Evolutionary conservation across 2,329 filamentous ascomycete genomes (phyloP).

Genomic region (Fusarium pilosicola): DNA sequence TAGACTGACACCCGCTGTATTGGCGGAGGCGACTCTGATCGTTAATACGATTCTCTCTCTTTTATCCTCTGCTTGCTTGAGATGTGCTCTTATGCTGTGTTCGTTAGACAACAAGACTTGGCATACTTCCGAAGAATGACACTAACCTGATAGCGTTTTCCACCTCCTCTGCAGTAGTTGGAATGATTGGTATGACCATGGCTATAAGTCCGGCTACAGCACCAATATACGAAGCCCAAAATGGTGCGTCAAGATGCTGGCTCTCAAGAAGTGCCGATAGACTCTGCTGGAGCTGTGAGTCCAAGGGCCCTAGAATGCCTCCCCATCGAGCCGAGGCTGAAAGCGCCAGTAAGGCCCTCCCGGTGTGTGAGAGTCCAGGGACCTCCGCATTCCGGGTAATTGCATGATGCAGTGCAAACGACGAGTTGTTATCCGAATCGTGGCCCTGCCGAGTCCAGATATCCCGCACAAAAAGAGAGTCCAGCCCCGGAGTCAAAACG

Average conservation of each 20-base stretch:
- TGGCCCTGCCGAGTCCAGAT: constrained; percentile 64
- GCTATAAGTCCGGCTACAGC: constrained; percentile 57
- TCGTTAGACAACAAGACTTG: constrained; percentile 20
- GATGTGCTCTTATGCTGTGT: constrained; percentile 47
- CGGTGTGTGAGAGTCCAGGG: constrained; percentile 79
- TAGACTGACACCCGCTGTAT: constrained; percentile 46
- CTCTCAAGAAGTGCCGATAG: constrained; percentile 55
- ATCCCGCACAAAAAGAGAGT: constrained; percentile 57
- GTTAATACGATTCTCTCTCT: constrained; percentile 51
- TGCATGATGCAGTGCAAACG: constrained; percentile 77
- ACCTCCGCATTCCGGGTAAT: constrained; percentile 73
- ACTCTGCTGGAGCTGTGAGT: constrained; percentile 55
- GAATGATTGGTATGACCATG: constrained; percentile 54
- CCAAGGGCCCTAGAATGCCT: constrained; percentile 63
- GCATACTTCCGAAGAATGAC: neutral
- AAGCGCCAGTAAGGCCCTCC: constrained; percentile 76
- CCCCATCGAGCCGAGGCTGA: constrained; percentile 80
- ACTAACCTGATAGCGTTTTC: constrained; percentile 54
- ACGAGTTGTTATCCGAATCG: constrained; percentile 65
- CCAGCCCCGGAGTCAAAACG: constrained; percentile 56
- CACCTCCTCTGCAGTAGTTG: constrained; percentile 50
- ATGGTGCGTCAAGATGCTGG: constrained; percentile 53
- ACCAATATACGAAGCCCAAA: constrained; percentile 66
- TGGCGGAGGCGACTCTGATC: constrained; percentile 48
- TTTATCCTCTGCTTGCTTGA: constrained; percentile 47